These are phyloP conservation scores for Alternaria infectoria DNA, from an alignment of 2,329 filamentous ascomycete species.

Conservation along the genomic window DNA sequence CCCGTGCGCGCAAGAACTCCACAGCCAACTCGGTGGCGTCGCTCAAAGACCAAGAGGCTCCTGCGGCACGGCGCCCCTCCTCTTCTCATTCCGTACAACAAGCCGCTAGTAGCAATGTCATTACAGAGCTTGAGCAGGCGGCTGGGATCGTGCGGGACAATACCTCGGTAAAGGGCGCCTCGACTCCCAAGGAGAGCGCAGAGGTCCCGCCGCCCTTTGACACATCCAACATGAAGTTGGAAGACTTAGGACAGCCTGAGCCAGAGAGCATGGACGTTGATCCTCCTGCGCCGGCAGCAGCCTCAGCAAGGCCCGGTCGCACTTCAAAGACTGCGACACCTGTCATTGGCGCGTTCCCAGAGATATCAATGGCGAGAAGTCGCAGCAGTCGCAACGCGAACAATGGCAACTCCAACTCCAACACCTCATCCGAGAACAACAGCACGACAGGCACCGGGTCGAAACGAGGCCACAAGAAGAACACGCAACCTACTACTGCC, in stretches of 20 bases:
- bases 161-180: conserved; percentile 27
- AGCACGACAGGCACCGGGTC: conserved; percentile 43
- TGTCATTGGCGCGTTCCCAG: conserved; percentile 52
- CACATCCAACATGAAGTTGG: conserved; percentile 57
- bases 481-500: conserved; percentile 24
- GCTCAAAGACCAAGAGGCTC: conserved; percentile 56
- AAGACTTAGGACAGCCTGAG: conserved; percentile 57
- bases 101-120: conserved; percentile 33
- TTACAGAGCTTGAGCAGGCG: conserved; percentile 43
- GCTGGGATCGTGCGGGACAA: conserved; percentile 35
- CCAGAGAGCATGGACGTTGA: conserved; percentile 49
- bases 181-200: conserved; percentile 39
- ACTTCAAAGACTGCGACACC: conserved; percentile 58
- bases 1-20: conserved; percentile 78
- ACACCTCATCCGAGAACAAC: conserved; percentile 50
- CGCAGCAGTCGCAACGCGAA: conserved; percentile 52
- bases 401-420: conserved; percentile 44
- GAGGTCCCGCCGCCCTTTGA: conserved; percentile 50
- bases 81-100: conserved; percentile 47
- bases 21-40: conserved; percentile 50
- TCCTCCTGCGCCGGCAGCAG: conserved; percentile 33
- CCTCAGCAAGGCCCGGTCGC: conserved; percentile 48
- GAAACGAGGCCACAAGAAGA: conserved; percentile 48
- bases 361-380: conserved; percentile 50
- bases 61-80: conserved; percentile 39